Conservation (phyloP, 176 grass and related monocot species). For the Tillandsia leiboldiana region DNA sequence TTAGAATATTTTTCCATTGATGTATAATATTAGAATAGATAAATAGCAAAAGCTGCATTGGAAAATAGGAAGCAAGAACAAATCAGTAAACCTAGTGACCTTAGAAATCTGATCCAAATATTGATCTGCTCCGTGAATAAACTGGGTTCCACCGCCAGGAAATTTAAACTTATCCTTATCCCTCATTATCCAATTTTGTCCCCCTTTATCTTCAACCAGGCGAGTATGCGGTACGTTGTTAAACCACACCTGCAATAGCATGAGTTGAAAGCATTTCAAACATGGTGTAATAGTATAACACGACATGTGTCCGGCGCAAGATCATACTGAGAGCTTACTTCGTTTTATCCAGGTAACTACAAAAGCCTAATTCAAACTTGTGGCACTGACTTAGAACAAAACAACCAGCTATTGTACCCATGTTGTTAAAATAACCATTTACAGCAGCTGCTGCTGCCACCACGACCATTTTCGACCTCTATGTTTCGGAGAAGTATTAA, state of each 20-base stretch:
- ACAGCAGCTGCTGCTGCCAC: no score
- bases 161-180: slow-evolving; percentile 41
- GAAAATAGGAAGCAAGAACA: background rate
- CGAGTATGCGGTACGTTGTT: slow-evolving; percentile 45
- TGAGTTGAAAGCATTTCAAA: slow-evolving; percentile 3
- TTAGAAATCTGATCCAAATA: slow-evolving; percentile 45
- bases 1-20: background rate
- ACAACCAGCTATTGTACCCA: background rate
- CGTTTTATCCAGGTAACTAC: background rate
- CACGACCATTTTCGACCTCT: no score
- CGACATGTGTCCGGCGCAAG: background rate
- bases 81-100: slow-evolving; percentile 10
- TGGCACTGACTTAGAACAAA: background rate
- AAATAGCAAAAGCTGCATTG: background rate
- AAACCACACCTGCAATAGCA: slow-evolving; percentile 34
- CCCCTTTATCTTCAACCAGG: slow-evolving; percentile 43
- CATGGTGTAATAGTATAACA: background rate
- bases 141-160: slow-evolving; percentile 42
- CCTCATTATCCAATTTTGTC: slow-evolving; percentile 50
- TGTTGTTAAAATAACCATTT: no score
- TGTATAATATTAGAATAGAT: background rate
- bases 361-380: background rate
- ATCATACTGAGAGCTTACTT: background rate
- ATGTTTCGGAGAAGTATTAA: no score
- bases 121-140: slow-evolving; percentile 51